These are phyloP conservation scores for Athelia sp. DNA, from an alignment of 1,284 basidiomycete genomes.

Conservation along the genomic window DNA sequence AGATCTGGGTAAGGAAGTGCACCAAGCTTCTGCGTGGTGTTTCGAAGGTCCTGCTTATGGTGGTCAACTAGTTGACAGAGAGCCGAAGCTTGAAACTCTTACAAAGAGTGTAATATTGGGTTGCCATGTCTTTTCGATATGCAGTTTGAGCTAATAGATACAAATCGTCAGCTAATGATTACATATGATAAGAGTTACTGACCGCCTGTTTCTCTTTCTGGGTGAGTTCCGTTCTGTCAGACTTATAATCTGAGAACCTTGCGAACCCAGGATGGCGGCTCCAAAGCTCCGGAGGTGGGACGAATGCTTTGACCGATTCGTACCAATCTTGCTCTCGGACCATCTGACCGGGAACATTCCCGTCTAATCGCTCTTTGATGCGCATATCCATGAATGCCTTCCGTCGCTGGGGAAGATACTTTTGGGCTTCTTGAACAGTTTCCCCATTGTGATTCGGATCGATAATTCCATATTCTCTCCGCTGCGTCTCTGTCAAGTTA, in stretches of 20 bases:
- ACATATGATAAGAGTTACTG: not conserved
- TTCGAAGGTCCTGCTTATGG: not conserved
- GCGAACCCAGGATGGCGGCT: conserved; percentile 7
- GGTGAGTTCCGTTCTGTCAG: not conserved
- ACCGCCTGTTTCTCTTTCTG: not conserved
- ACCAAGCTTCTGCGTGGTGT: not conserved
- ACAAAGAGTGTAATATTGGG: conserved; percentile 10
- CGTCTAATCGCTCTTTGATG: not conserved
- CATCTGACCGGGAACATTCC: not conserved
- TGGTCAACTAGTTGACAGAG: not conserved
- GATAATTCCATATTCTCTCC: not conserved
- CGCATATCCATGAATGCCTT: not conserved
- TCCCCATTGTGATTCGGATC: not conserved
- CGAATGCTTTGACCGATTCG: conserved; percentile 5
- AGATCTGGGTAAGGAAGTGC: not conserved
- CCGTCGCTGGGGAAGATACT: not conserved
- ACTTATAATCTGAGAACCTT: not conserved
- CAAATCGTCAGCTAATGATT: not conserved
- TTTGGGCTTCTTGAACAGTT: not conserved
- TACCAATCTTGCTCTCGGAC: conserved; percentile 10
- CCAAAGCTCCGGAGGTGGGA: conserved; percentile 10
- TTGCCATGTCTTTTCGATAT: conserved; percentile 7
- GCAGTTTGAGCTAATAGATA: not conserved
- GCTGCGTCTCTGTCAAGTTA: not conserved
- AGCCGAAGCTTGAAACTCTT: not conserved